A percentile compares a stretch with the other conserved stretches of the same genome.
phyloP scores from a whole-genome alignment of 2,329 filamentous ascomycete species.

The Leptographium procerum region DNA sequence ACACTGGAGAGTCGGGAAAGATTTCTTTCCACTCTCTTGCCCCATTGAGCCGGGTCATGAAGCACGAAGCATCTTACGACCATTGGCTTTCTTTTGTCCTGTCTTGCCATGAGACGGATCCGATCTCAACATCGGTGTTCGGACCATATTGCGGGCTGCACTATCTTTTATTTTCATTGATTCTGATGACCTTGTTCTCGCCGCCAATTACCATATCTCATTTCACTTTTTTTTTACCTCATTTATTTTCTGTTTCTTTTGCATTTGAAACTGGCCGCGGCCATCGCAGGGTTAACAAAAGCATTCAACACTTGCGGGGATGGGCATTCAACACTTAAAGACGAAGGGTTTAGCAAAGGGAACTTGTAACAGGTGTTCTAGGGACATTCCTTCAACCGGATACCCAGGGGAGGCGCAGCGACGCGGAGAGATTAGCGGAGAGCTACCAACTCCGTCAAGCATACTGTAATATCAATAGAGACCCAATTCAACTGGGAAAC shows the following conservation, averaged over 20 bases:
- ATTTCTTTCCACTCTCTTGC: neutral
- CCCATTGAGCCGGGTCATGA: conserved; percentile 7
- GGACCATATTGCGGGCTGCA: conserved; percentile 4
- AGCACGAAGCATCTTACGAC: no score
- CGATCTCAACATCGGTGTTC: conserved; percentile 15
- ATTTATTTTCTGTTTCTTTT: neutral
- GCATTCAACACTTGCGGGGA: conserved; percentile 11
- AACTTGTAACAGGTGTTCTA: conserved; percentile 6
- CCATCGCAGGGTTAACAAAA: neutral
- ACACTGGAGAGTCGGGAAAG: neutral
- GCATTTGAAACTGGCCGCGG: neutral
- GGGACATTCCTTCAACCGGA: conserved; percentile 8
- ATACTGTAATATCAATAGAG: neutral
- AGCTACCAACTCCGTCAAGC: neutral
- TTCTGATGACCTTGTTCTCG: no score
- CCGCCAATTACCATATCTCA: no score
- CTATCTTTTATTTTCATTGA: conserved; percentile 15
- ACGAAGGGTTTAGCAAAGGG: neutral
- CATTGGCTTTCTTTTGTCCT: conserved; percentile 6
- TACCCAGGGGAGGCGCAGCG: conserved; percentile 3
- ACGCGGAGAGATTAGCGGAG: neutral
- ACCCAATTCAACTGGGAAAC: neutral
- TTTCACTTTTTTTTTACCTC: conserved; percentile 18
- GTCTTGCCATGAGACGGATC: conserved; percentile 4
- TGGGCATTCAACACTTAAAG: neutral